Evolutionary conservation across 2,329 filamentous ascomycete species (phyloP).

Genomic region (Fusarium secorum): DNA sequence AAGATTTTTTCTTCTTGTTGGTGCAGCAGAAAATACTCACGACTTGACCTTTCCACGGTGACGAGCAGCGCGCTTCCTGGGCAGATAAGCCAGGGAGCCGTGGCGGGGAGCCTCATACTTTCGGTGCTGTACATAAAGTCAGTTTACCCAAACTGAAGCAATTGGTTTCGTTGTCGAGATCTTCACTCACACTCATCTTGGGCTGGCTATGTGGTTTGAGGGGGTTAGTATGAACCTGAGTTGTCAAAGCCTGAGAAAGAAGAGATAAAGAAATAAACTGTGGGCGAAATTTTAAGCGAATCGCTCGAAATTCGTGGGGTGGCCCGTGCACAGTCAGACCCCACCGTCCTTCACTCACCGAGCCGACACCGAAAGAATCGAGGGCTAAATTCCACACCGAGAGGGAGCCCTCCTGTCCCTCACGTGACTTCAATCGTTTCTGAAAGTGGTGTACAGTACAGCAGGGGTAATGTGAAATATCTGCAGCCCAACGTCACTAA

Average conservation of each 20-base stretch:
- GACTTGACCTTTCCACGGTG: conserved; percentile 99
- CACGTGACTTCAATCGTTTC: conserved; percentile 1
- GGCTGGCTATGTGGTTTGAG: conserved; percentile 49
- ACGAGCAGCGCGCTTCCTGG: conserved; percentile 89
- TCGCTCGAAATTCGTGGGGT: conserved; percentile 36
- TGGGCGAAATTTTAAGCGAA: conserved; percentile 53
- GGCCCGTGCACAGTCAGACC: conserved; percentile 33
- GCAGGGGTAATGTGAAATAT: neutral
- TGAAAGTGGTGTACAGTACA: neutral
- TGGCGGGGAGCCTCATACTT: conserved; percentile 88
- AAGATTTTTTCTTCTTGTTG: neutral
- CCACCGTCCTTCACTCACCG: conserved; percentile 12
- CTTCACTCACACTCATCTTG: conserved; percentile 53
- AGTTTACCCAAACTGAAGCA: conserved; percentile 39
- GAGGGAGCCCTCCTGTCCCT: neutral
- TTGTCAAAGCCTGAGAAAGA: conserved; percentile 47
- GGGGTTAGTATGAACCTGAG: conserved; percentile 48
- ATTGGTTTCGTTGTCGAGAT: conserved; percentile 28
- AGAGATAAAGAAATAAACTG: conserved; percentile 46
- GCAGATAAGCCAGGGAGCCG: conserved; percentile 88
- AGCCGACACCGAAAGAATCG: conserved; percentile 4
- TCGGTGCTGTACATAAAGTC: conserved; percentile 54
- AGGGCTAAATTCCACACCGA: conserved; percentile 3
- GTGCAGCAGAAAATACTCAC: conserved; percentile 63
- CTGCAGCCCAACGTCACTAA: neutral